phyloP scores from a whole-genome alignment of 768 basidiomycete species.

The Lentinula aciculospora region DNA sequence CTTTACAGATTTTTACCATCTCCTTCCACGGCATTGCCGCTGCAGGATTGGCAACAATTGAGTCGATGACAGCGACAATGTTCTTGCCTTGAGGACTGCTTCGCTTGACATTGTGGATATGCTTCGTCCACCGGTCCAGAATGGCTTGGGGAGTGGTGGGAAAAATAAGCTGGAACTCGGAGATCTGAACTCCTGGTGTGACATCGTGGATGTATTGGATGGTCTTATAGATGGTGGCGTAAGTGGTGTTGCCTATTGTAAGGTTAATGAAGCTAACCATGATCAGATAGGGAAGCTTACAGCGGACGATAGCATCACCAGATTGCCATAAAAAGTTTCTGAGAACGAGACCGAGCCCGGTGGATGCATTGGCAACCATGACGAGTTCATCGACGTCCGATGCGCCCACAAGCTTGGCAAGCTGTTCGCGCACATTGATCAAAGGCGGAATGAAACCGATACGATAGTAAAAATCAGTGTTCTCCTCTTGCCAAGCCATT shows the following conservation, averaged over 20 bases:
- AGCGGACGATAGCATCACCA: slow-evolving; percentile 60
- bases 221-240: slow-evolving; percentile 41
- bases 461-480: slow-evolving; percentile 53
- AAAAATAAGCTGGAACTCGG: slow-evolving; percentile 39
- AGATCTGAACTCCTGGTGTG: slow-evolving; percentile 36
- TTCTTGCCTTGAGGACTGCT: slow-evolving; percentile 16
- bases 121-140: slow-evolving; percentile 36
- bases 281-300: slow-evolving; percentile 29
- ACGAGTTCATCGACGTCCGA: slow-evolving; percentile 46
- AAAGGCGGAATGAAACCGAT: slow-evolving; percentile 28
- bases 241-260: slow-evolving; percentile 46
- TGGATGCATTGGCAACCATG: slow-evolving; percentile 55
- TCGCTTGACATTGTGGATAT: slow-evolving; percentile 16
- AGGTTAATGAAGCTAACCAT: not conserved
- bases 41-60: slow-evolving; percentile 44
- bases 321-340: slow-evolving; percentile 62
- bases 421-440: slow-evolving; percentile 31
- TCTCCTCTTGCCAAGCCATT: slow-evolving; percentile 37
- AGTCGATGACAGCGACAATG: slow-evolving; percentile 52
- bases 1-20: slow-evolving; percentile 47
- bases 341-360: slow-evolving; percentile 61
- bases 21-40: slow-evolving; percentile 54
- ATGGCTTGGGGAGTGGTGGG: slow-evolving; percentile 49
- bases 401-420: slow-evolving; percentile 49
- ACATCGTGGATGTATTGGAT: slow-evolving; percentile 46